Evolutionary conservation across 1,139 yeast species (phyloP).

Genomic region (Yamadazyma diddensiae): DNA sequence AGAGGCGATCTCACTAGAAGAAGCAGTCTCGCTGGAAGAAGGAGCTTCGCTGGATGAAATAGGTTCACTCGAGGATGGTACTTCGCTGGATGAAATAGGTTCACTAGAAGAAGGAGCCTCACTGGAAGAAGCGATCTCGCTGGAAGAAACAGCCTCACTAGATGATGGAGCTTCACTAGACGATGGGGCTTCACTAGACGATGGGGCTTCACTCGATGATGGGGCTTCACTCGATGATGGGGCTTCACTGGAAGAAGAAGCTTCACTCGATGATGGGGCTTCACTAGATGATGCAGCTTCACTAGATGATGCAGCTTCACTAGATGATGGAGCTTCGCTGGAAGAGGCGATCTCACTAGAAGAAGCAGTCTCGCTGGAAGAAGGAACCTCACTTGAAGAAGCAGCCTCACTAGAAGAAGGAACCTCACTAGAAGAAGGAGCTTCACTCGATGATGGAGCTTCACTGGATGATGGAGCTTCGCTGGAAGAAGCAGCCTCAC

Average conservation of each 20-base stretch:
- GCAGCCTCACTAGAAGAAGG: conserved; percentile 2
- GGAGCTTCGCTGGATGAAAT: background rate
- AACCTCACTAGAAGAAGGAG: conserved; percentile 7
- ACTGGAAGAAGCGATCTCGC: conserved; percentile 3
- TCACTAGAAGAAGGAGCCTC: conserved; percentile 3
- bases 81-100: conserved; percentile 1
- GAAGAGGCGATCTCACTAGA: conserved; percentile 2
- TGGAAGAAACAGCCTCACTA: conserved; percentile 1
- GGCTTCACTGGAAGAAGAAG: conserved; percentile 5
- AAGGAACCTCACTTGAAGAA: conserved; percentile 2
- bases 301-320: conserved; percentile 3
- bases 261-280: conserved; percentile 3
- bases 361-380: conserved; percentile 2
- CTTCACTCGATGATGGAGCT: conserved; percentile 7
- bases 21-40: conserved; percentile 2
- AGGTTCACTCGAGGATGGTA: background rate
- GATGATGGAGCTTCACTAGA: conserved; percentile 6
- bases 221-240: conserved; percentile 6
- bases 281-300: conserved; percentile 3
- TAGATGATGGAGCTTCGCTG: conserved; percentile 2
- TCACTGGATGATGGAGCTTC: conserved; percentile 4
- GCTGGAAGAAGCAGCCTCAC: conserved; percentile 3
- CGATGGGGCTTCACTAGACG: conserved; percentile 6
- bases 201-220: conserved; percentile 5
- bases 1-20: conserved; percentile 1